Evolutionary conservation across 352 stramenopile species (phyloP).

Genomic region (Phytophthora rubi): DNA sequence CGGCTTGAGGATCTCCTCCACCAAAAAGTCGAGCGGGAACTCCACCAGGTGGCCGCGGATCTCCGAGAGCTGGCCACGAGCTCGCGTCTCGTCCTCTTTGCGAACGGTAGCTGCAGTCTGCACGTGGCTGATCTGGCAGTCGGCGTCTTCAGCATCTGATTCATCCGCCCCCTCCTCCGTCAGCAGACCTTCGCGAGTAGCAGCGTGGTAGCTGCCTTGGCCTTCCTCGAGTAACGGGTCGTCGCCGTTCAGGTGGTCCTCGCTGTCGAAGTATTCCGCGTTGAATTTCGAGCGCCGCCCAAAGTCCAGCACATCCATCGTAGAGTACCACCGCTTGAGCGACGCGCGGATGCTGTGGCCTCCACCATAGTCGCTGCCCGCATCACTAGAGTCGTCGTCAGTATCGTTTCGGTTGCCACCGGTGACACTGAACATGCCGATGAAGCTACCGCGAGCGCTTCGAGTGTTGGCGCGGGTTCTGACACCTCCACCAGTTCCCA

Average conservation of each 20-base stretch:
- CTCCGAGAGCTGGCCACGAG: conserved; percentile 75
- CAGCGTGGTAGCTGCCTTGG: conserved; percentile 45
- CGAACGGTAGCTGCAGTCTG: conserved; percentile 84
- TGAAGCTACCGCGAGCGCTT: conserved; percentile 44
- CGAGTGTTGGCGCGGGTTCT: conserved; percentile 32
- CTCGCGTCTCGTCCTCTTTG: conserved; percentile 77
- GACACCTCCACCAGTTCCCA: conserved; percentile 24
- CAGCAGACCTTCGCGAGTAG: conserved; percentile 34
- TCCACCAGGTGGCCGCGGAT: conserved; percentile 88
- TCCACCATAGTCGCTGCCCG: conserved; percentile 56
- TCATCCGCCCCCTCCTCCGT: conserved; percentile 34
- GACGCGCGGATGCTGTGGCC: conserved; percentile 60
- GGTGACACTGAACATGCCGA: conserved; percentile 38
- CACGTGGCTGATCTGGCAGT: conserved; percentile 86
- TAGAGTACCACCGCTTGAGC: conserved; percentile 79
- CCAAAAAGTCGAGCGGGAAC: conserved; percentile 86
- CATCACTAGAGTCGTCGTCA: conserved; percentile 47
- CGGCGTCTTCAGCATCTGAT: conserved; percentile 49
- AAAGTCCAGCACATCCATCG: conserved; percentile 74
- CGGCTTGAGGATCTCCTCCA: conserved; percentile 85
- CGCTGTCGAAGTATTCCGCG: conserved; percentile 79
- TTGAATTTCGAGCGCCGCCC: conserved; percentile 79
- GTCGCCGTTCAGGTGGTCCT: conserved; percentile 56
- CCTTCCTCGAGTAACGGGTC: conserved; percentile 70
- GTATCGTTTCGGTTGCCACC: conserved; percentile 35